Evolutionary conservation across 1,284 basidiomycete genomes (phyloP).

Genomic region (Trametes sp.): DNA sequence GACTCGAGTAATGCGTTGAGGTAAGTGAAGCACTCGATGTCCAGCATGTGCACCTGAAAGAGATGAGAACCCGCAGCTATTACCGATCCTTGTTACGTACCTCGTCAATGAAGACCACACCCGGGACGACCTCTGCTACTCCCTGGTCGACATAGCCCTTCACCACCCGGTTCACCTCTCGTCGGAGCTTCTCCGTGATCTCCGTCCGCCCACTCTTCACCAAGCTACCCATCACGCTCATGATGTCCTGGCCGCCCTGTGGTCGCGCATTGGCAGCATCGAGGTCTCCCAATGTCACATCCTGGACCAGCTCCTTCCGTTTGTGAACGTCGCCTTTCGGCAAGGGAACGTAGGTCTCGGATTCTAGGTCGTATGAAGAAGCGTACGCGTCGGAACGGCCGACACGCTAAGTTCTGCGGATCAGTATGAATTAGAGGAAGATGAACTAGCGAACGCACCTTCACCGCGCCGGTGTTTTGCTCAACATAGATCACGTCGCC

Average conservation of each 20-base stretch:
- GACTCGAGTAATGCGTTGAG: constrained; percentile 96
- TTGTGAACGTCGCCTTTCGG: constrained; percentile 99
- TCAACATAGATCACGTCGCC: constrained; percentile 99
- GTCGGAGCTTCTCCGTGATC: constrained; percentile 94
- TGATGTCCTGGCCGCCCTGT: constrained; percentile 96
- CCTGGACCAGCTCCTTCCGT: constrained; percentile 96
- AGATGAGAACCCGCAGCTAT: not conserved
- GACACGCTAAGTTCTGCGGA: constrained; percentile 68
- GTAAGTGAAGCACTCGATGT: constrained; percentile 99
- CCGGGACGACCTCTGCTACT: constrained; percentile 96
- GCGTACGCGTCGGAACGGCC: constrained; percentile 98
- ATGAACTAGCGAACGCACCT: constrained; percentile 57
- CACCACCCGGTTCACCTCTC: constrained; percentile 98
- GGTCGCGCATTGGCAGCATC: constrained; percentile 98
- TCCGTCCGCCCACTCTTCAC: constrained; percentile 96
- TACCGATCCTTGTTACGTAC: constrained; percentile 52
- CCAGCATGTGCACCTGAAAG: constrained; percentile 95
- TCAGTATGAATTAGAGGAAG: constrained; percentile 1
- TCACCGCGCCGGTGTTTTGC: constrained; percentile 93
- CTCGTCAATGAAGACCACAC: constrained; percentile 99
- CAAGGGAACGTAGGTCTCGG: constrained; percentile 97
- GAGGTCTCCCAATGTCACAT: constrained; percentile 95
- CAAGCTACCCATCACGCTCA: constrained; percentile 98
- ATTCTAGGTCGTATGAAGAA: constrained; percentile 98
- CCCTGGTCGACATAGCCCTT: constrained; percentile 98